Conservation (phyloP, 192 early-diverging fungal species). For the Funneliformis mosseae region DNA sequence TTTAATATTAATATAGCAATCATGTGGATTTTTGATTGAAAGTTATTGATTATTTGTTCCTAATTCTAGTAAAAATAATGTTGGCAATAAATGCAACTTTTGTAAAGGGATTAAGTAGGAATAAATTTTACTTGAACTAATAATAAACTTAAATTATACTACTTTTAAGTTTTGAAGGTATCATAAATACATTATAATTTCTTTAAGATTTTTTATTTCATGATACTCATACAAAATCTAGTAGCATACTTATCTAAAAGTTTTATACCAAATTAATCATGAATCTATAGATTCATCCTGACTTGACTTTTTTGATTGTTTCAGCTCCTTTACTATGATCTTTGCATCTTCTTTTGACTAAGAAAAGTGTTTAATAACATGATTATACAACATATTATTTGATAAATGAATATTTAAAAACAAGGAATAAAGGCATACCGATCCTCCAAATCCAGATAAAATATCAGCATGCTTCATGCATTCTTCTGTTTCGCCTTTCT, state of each 20-base stretch:
- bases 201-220: no score
- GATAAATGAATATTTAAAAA: not conserved
- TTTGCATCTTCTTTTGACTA: not conserved
- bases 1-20: no score
- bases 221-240: no score
- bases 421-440: not conserved
- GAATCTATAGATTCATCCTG: no score
- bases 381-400: not conserved
- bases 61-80: not conserved
- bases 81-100: no score
- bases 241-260: no score
- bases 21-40: not conserved
- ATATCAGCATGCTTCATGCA: not conserved
- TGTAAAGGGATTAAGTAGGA: no score
- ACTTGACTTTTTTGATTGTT: not conserved
- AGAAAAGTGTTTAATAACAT: not conserved
- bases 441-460: not conserved
- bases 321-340: not conserved
- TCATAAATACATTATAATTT: no score
- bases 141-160: no score
- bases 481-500: not conserved
- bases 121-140: no score
- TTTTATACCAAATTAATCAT: no score
- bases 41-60: not conserved
- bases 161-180: no score